Percentiles rank a stretch among this genome's conserved stretches.
Evolutionary conservation across 2,329 filamentous ascomycete species (phyloP).

Genomic region (Fusarium azukiicola): DNA sequence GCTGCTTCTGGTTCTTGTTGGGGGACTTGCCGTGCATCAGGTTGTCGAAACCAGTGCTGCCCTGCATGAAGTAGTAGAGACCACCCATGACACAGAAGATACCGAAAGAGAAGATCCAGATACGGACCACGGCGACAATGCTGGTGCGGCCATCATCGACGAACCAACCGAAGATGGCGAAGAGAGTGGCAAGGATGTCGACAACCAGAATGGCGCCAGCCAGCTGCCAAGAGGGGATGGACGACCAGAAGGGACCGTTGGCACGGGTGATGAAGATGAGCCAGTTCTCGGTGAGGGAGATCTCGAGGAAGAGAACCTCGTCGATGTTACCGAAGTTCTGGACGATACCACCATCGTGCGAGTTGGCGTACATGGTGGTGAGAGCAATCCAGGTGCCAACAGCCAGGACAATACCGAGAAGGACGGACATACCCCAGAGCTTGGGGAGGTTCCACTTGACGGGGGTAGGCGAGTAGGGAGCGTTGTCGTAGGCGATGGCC

Average conservation of each 20-base stretch:
- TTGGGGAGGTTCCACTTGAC: constrained; percentile 98
- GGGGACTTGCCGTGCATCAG: constrained; percentile 94
- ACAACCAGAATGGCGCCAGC: constrained; percentile 89
- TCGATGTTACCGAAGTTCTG: constrained; percentile 93
- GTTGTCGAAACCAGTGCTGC: constrained; percentile 91
- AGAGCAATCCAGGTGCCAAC: constrained; percentile 94
- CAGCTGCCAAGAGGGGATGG: constrained; percentile 92
- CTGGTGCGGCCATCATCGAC: constrained; percentile 81
- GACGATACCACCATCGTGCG: constrained; percentile 89
- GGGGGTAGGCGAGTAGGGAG: constrained; percentile 90
- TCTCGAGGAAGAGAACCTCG: constrained; percentile 92
- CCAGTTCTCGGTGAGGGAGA: constrained; percentile 96
- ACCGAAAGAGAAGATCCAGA: constrained; percentile 96
- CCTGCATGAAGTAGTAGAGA: constrained; percentile 88
- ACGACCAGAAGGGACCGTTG: constrained; percentile 96
- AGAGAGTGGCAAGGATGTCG: constrained; percentile 91
- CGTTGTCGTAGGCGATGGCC: constrained; percentile 96
- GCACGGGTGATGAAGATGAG: constrained; percentile 97
- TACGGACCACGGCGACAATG: constrained; percentile 91
- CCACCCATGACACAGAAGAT: constrained; percentile 92
- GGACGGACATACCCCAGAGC: constrained; percentile 95
- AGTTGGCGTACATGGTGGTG: constrained; percentile 88
- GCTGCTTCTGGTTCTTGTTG: constrained; percentile 91
- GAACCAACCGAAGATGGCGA: constrained; percentile 93
- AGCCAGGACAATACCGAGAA: constrained; percentile 90